Evolutionary conservation across 1,284 basidiomycete species (phyloP).

Genomic region (Malassezia caprae): DNA sequence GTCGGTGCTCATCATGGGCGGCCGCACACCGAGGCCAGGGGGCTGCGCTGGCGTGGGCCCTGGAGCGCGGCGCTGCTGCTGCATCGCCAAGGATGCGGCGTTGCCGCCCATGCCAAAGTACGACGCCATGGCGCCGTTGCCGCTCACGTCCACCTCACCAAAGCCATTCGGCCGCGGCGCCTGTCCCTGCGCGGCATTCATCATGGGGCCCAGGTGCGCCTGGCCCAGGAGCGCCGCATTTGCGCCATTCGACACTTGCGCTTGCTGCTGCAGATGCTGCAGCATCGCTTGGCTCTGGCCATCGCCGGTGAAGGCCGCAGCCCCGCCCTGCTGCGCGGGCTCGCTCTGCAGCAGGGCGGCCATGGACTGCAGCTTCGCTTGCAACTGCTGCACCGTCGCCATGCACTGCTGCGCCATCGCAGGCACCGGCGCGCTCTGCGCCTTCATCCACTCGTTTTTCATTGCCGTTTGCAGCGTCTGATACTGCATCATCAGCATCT

Average conservation of each 20-base stretch:
- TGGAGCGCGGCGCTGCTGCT: conserved; percentile 7
- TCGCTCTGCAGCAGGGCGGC: conserved; percentile 25
- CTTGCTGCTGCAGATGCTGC: conserved; percentile 13
- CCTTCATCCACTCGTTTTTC: conserved; percentile 39
- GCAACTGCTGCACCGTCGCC: conserved; percentile 33
- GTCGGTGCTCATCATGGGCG: background rate
- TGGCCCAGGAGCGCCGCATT: conserved; percentile 11
- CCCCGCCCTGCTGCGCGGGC: background rate
- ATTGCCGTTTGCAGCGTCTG: conserved; percentile 32
- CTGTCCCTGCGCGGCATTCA: background rate
- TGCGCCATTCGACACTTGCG: conserved; percentile 14
- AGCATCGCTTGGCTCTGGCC: background rate
- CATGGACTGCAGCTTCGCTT: conserved; percentile 31
- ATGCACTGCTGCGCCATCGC: conserved; percentile 34
- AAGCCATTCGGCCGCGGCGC: background rate
- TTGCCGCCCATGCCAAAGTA: background rate
- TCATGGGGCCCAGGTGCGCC: conserved; percentile 21
- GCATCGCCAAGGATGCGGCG: background rate
- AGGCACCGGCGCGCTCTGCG: conserved; percentile 32
- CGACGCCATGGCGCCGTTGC: background rate
- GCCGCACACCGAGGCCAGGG: background rate
- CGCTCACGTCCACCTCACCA: conserved; percentile 4
- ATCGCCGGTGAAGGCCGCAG: background rate
- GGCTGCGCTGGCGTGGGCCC: background rate
- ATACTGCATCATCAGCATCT: conserved; percentile 37